These are phyloP conservation scores for Boletus vinaceobasis DNA, from an alignment of 768 basidiomycete species.

Conservation along the genomic window DNA sequence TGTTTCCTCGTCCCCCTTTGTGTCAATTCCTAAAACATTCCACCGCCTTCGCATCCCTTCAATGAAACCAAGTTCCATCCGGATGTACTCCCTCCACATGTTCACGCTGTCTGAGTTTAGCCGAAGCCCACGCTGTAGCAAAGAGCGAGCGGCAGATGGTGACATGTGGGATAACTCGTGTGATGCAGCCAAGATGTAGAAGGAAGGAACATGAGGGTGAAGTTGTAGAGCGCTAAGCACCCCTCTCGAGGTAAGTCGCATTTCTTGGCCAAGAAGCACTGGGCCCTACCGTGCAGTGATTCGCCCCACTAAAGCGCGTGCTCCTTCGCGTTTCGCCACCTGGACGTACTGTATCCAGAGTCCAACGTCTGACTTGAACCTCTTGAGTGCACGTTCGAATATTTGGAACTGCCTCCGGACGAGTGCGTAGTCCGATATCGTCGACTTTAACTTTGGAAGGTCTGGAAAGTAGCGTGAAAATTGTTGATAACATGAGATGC, in stretches of 20 bases:
- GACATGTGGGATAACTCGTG: constrained; percentile 77
- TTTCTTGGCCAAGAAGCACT: neutral
- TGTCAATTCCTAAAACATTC: constrained; percentile 68
- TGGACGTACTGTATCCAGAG: constrained; percentile 90
- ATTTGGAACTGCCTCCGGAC: constrained; percentile 84
- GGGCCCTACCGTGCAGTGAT: constrained; percentile 71
- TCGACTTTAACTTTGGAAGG: constrained; percentile 39
- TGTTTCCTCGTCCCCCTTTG: constrained; percentile 11
- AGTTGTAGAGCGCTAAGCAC: constrained; percentile 72
- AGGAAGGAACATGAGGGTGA: constrained; percentile 70
- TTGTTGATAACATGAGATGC: neutral
- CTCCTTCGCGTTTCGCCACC: constrained; percentile 76
- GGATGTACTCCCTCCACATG: constrained; percentile 88
- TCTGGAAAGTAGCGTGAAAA: constrained; percentile 20
- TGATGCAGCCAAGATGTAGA: constrained; percentile 82
- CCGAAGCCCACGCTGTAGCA: constrained; percentile 83
- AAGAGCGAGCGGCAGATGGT: constrained; percentile 73
- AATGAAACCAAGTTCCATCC: constrained; percentile 85
- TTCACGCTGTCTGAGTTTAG: constrained; percentile 67
- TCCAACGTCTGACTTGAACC: constrained; percentile 83
- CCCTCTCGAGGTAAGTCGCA: constrained; percentile 4
- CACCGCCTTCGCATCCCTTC: constrained; percentile 78
- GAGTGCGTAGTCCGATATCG: constrained; percentile 81
- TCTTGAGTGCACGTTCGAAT: constrained; percentile 84
- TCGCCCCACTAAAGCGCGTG: constrained; percentile 73